Evolutionary conservation across 129 eudicot genomes (phyloP), one percentile per base, ranked within the genome.

Genomic region (Ambrosia artemisiifolia): DNA sequence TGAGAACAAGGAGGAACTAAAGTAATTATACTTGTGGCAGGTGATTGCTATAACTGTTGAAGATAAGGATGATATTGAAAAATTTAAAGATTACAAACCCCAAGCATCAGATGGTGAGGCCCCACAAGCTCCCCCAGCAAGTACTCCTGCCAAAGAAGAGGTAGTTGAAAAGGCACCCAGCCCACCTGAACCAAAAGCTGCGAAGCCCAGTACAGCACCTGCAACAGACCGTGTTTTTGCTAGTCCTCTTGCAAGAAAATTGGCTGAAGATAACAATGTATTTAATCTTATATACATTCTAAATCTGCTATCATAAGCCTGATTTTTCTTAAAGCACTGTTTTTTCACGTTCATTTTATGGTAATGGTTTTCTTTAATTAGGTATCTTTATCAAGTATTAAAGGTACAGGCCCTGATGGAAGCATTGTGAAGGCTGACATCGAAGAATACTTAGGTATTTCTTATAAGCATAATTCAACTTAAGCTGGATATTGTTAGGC

Each of bases 401-500:
- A 90, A 83, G 99, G 99, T 72, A 94, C 99, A 35, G 99, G 97
- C 69, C 94, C 97, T 64, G 99, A 94, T 79, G 99, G 97, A 57
- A 83, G 87, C 81, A 94, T 94, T 61, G 88, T 94, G 83, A 94
- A 94, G 79, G 99, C 97, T 65, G 99, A 94, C 59, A 76, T 94
- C 80, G 99, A 90, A 84, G 99, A 90, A 79, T 94, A 84, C 82
- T 79, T 94, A 66, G 97, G 99, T 94, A 88, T 63, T 59, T 36
- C 7, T 75, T 69, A 40, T 40, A 40, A 24, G 49, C 16, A 51
- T 59, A 57, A 18, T 36, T 48, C 33, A 67, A n/a, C 50, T 43
- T 38, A 60, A 60, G 17, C 11, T 13, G 65, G 19, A 32, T 60
- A 60, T 32, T 13, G 2, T 59, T 28, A 30, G 12, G 61, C 65